Evolutionary conservation across 1,139 yeast species (phyloP), one percentile per base, ranked within the genome.

Genomic region (Taiozyma onychis): DNA sequence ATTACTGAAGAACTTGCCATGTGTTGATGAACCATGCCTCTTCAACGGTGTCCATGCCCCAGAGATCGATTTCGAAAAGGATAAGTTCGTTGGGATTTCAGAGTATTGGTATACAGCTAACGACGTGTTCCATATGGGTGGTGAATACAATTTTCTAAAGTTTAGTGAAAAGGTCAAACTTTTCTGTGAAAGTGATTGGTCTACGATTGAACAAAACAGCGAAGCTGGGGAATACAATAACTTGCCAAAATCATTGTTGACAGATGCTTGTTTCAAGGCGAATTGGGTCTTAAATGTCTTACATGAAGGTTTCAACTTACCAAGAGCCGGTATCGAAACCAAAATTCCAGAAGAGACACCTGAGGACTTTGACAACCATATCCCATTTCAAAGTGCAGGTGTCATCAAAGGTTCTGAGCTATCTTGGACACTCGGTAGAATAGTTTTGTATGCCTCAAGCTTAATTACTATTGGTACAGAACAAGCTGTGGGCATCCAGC

Each of bases 61-160:
- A 13, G 73, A 72, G 44, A 76, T 87, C 52, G 83, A 86, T 63
- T 87, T 85, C 59, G 74, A 76, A n/a, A 73, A 73, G 48, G 93
- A 86, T 60, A 82, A 78, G 58, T 86, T 87, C 66, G 80, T 87
- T 39, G 95, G 95, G 0, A 80, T 85, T 22, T 84, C 91, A 1
- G 95, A 87, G 61, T 87, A 85, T 66, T 86, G 93, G 93, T 87
- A 87, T 61, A 85, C 93, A 2, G 90, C 93, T 5, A 85, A 86
- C 62, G 95, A 87, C 60, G 80, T 87, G 6, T 86, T 86, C 62
- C 80, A 83, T 49, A 76, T 87, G 67, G 90, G 90, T 10, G 93
- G 93, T 8, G 86, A 81, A 51, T 86, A 86, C 61, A 83, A 83
- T 58, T 85, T 77, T 61, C 73, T 77, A 49, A 69, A 72, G 39